Conservation (phyloP, 2,329 filamentous ascomycete genomes). For the Cylindrodendrum hubeiense region DNA sequence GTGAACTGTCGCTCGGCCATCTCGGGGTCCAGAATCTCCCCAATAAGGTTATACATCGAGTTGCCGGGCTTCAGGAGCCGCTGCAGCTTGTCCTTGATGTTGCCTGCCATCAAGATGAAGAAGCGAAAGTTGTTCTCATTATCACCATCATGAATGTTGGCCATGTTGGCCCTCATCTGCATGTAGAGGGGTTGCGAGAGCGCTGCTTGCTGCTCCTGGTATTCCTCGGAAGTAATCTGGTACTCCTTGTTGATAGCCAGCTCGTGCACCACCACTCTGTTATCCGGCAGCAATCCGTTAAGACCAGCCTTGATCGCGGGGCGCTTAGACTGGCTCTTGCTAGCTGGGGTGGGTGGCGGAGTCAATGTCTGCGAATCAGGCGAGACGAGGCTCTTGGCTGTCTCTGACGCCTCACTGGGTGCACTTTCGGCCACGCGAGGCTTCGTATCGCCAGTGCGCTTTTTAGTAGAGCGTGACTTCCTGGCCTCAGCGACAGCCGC, state of each 20-base stretch:
- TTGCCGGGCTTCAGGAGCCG: conserved; percentile 78
- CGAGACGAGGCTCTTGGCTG: conserved; percentile 52
- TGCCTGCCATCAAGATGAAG: conserved; percentile 78
- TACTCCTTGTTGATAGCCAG: conserved; percentile 84
- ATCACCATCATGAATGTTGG: conserved; percentile 74
- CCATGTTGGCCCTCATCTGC: conserved; percentile 75
- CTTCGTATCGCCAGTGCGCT: conserved; percentile 76
- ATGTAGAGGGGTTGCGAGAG: conserved; percentile 63
- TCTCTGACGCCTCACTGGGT: conserved; percentile 52
- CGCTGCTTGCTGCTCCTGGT: conserved; percentile 67
- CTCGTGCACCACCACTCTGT: conserved; percentile 82
- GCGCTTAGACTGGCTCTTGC: conserved; percentile 54
- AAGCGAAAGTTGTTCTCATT: conserved; percentile 74
- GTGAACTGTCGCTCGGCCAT: conserved; percentile 77
- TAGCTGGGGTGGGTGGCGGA: conserved; percentile 64
- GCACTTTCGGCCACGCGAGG: conserved; percentile 72
- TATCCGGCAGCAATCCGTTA: conserved; percentile 74
- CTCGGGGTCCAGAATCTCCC: conserved; percentile 80
- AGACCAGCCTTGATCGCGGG: conserved; percentile 54
- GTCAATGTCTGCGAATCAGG: conserved; percentile 64
- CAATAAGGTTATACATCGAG: conserved; percentile 80
- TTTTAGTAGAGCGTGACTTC: conserved; percentile 72
- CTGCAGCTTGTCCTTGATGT: conserved; percentile 78
- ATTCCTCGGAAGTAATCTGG: conserved; percentile 74
- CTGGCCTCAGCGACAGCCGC: conserved; percentile 81